Percentiles rank a stretch among this genome's conserved stretches.
Evolutionary conservation across 306 rosid genomes (phyloP).

Genomic region (Oxytropis ochrocephala): DNA sequence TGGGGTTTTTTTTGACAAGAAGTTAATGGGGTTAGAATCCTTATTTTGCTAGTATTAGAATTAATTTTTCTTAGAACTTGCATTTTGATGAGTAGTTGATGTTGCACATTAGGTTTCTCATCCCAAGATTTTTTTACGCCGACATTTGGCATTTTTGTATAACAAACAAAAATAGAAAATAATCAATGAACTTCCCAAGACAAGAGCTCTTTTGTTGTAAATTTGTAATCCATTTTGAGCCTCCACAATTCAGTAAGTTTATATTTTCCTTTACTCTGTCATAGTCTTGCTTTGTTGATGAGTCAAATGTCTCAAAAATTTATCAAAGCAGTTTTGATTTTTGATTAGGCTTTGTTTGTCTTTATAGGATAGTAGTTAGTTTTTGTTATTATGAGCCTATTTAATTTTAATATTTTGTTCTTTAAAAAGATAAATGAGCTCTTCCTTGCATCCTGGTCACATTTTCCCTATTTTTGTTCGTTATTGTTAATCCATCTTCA

Average conservation of each 20-base stretch:
- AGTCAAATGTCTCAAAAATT: neutral
- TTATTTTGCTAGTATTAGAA: neutral
- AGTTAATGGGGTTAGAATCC: neutral
- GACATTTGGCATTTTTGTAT: neutral
- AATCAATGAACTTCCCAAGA: neutral
- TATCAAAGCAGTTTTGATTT: neutral
- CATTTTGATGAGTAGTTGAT: neutral
- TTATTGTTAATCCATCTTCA: slow-evolving; percentile 11
- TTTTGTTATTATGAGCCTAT: neutral
- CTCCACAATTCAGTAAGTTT: neutral
- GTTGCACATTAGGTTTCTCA: neutral
- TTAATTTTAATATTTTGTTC: neutral
- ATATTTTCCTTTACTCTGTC: neutral
- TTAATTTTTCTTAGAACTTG: neutral
- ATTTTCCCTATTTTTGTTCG: neutral
- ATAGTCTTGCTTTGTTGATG: neutral
- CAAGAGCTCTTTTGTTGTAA: neutral
- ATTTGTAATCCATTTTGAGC: neutral
- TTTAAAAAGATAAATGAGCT: neutral
- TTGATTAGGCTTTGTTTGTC: neutral
- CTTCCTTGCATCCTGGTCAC: too few species aligned
- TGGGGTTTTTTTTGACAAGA: too few species aligned
- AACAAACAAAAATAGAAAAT: neutral
- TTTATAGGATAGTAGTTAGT: neutral
- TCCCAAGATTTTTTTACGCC: neutral